Base-by-base conservation (phyloP, 2,329 filamentous ascomycete species). In the Microsporum canis region DNA sequence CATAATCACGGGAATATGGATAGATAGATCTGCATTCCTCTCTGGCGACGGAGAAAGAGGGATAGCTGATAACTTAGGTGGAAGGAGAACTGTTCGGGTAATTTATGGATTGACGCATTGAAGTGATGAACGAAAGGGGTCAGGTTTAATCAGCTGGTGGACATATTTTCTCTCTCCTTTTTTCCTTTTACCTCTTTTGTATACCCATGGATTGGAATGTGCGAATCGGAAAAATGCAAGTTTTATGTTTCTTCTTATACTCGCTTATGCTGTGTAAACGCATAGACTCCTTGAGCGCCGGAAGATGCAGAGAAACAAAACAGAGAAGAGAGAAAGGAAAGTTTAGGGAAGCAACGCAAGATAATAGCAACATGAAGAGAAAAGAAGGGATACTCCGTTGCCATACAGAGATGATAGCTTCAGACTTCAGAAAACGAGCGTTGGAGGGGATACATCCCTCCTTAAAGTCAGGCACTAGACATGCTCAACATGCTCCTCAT, bases 401-500 rank as follows among this genome's bases (percentile, higher is more conserved):
- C 23, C 45, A 12, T 49, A 31, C 45, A 49, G 23, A 29, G 45
- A 29, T 7, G 23, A 31, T 39, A 12, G 8, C 34, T 39, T 39
- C 38, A 39, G 43, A 55, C 14, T 5, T 43, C 39, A 12, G 12
- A 33, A 29, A 55, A 55, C 49, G 31, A 55, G n/a, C 5, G 49
- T 55, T 33, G 49, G 49, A 55, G 14, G 49, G 29, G 34, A 17
- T 23, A 23, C 17, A 23, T 8, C n/a, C 14, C 34, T 12, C 49
- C 7, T 17, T 4, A 23, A 34, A 36, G 8, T 5, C 7, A n/a
- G 12, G 3, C n/a, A 17, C 31, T 55, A 55, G 23, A 36, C 49
- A n/a, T 55, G 49, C 49, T 55, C 49, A 8, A 61, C 34, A 33
- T 51, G 39, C 39, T 63, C 60, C 51, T 62, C 60, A 3, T 57